Evolutionary conservation across 108 stramenopile species (phyloP), one percentile per base, ranked within the genome.

Genomic region (Epithemia pelagica): DNA sequence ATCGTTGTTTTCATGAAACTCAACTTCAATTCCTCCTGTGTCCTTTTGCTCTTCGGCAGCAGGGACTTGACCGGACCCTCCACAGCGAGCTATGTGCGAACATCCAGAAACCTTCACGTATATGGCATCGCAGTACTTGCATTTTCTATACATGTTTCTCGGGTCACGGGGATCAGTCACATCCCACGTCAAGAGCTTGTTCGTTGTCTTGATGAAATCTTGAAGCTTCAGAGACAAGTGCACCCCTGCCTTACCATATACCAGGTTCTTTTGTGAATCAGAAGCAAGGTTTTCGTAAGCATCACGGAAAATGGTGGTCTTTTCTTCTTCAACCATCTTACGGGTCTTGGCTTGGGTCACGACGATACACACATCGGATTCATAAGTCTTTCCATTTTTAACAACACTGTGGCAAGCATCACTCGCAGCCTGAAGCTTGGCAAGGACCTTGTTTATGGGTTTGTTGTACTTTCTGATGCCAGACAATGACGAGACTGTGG

Each of bases 391-490:
- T 23, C 21, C 56, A 18, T 57, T 7, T 23, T 23, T 7, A 7
- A 57, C 56, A 57, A 27, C 21, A 3, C 21, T 26, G 56, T 26
- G 56, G 26, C 56, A 57, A n/a, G 56, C 56, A 57, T 26, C 56
- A 23, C 5, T 57, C 25, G 56, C 56, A 23, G 26, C 56, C 26
- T 57, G 22, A 3, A 57, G 22, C 21, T 26, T 57, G 18, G 56
- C 56, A 57, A 57, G 7, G 7, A 57, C 56, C 15, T 26, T 23
- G 21, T 57, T 57, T 5, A 57, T 57, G 7, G 56, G 56, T 21
- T 57, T 57, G 56, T 57, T 57, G 56, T 57, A 57, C 21, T 57
- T 57, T 21, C 56, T 23, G 21, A 57, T 57, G 21, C 56, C 56
- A n/a, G 56, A 57, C 56, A 57, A 27, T 7, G 15, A 23, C 3